These are phyloP conservation scores for Chamaecyparis obtusa DNA, from an alignment of 75 land plant species.

Conservation along the genomic window DNA sequence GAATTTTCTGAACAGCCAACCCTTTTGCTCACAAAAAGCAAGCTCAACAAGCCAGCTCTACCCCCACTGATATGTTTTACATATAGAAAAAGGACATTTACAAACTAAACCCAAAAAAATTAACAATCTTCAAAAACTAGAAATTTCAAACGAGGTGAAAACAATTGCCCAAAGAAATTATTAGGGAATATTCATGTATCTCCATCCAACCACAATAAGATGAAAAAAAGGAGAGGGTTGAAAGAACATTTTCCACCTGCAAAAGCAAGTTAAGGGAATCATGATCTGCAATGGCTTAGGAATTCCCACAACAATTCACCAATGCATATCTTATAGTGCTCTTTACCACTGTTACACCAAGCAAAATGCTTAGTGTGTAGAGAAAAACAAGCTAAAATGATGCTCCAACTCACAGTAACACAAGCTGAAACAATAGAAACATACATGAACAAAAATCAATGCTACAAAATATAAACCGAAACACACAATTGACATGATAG, in stretches of 20 bases:
- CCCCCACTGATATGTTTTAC: no score
- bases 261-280: background rate
- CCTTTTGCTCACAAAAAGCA: background rate
- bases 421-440: background rate
- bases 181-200: background rate
- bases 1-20: background rate
- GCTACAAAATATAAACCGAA: no score
- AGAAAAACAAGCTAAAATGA: no score
- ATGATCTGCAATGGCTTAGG: background rate
- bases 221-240: background rate
- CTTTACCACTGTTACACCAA: background rate
- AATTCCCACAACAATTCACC: background rate
- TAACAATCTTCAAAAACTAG: background rate
- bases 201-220: background rate
- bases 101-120: background rate
- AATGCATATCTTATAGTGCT: background rate
- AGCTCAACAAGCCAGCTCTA: background rate
- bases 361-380: background rate
- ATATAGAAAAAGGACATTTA: background rate
- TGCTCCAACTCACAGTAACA: background rate
- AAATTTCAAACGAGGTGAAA: background rate
- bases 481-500: background rate
- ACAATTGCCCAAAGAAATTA: background rate
- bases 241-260: background rate
- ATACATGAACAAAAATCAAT: no score